A percentile compares a stretch with the other conserved stretches of the same genome.
Conservation (phyloP, 1,139 yeast genomes). For the Hyphopichia fennica region DNA sequence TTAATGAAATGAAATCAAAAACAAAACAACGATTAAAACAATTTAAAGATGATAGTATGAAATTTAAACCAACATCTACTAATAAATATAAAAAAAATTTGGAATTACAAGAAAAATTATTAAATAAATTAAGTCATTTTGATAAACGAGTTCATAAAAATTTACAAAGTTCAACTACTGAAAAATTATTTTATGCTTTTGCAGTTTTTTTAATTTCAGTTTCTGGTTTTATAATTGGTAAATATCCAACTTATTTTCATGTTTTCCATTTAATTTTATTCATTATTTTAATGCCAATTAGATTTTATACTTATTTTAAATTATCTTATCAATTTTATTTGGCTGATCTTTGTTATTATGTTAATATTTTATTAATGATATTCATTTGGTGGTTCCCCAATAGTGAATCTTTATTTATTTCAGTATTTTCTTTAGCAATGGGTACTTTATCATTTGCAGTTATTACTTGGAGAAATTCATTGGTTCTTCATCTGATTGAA, state of each 20-base stretch:
- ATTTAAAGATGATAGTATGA: constrained; percentile 15
- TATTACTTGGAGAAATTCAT: constrained; percentile 91
- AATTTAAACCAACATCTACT: constrained; percentile 8
- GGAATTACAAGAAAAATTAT: constrained; percentile 37
- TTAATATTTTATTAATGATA: constrained; percentile 64
- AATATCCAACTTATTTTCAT: constrained; percentile 75
- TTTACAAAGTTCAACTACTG: constrained; percentile 62
- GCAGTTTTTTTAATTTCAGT: constrained; percentile 69
- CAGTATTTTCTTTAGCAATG: constrained; percentile 83
- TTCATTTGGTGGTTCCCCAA: constrained; percentile 84
- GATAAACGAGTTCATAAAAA: constrained; percentile 56
- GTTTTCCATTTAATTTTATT: constrained; percentile 67
- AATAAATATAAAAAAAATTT: constrained; percentile 10
- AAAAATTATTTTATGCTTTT: constrained; percentile 77
- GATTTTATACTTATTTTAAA: constrained; percentile 81
- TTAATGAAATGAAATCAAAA: constrained; percentile 36
- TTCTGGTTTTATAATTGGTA: constrained; percentile 77
- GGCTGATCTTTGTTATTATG: constrained; percentile 94
- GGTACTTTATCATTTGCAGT: constrained; percentile 95
- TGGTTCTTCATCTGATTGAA: constrained; percentile 88
- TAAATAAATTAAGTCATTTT: constrained; percentile 48
- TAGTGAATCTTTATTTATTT: constrained; percentile 68
- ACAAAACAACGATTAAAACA: constrained; percentile 35
- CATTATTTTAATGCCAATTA: constrained; percentile 71
- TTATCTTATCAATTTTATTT: constrained; percentile 79